Base-by-base conservation (phyloP, 176 grass and related monocot genomes). In the Phoenix roebelenii region DNA sequence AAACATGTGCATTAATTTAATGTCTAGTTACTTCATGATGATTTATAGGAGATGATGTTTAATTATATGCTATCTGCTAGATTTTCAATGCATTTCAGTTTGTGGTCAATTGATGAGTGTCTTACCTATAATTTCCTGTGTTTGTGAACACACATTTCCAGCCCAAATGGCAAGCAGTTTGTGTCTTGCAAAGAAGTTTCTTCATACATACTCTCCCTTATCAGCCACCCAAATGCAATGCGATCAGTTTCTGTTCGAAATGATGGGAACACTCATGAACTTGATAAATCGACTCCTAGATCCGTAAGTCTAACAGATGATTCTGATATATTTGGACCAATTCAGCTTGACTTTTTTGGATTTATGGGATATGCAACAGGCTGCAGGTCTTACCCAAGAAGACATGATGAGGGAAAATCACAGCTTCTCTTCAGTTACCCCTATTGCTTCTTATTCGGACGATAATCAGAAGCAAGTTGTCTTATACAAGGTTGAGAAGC, bases 161-260 rank as follows among this genome's bases (percentile, higher is more conserved):
- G 94, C 79, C 88, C 94, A 51, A 86, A 87, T 16, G 88, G 94
- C 76, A 73, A 58, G 60, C 74, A 79, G 1, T 89, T 93, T 79
- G 50, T 67, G 59, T 84, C 82, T 54, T 99, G 88, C 76, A 89
- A 85, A 64, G 88, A 99, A 65, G 82, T 93, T 71, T 85, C 94
- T 44, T 68, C 74, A 18, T 89, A 99, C 60, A 77, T 99, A 68
- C 81, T 85, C 82, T 79, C 81, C 66, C 76, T 93, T 74, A 70
- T 99, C 77, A 85, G 94, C 25, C 71, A 87, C 82, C 84, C 88
- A 76, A 58, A 51, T 60, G 66, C 65, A 68, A 15, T 29, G 19
- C 61, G 28, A 68, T 23, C 32, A 15, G 52, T 71, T 63, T 49
- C 77, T 79, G 52, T 70, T 81, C 66, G 81, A 57, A 57, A 64